These are phyloP conservation scores for Lanmaoa rubissima DNA, from an alignment of 768 basidiomycete genomes.

Conservation along the genomic window DNA sequence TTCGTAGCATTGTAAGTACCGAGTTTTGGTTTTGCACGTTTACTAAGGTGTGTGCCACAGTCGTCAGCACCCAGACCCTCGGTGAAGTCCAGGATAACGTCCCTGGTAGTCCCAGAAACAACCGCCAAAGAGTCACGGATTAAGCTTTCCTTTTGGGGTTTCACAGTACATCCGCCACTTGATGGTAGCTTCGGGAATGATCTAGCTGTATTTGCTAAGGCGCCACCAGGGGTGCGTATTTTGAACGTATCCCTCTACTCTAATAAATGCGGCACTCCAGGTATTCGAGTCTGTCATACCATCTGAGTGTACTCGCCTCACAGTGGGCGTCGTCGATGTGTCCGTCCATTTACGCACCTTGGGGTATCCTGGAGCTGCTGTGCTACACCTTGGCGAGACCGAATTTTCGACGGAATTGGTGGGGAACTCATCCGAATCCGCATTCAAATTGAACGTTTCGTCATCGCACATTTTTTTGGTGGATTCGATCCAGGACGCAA, in stretches of 20 bases:
- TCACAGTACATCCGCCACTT: conserved; percentile 60
- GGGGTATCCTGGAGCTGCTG: conserved; percentile 60
- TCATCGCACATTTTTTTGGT: conserved; percentile 51
- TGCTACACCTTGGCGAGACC: conserved; percentile 61
- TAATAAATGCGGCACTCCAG: conserved; percentile 33
- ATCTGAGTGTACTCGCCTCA: conserved; percentile 75
- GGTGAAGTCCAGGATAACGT: conserved; percentile 65
- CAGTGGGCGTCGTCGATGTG: conserved; percentile 62
- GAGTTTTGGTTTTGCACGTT: neutral
- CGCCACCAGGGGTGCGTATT: conserved; percentile 80
- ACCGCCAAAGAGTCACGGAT: conserved; percentile 78
- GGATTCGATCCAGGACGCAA: conserved; percentile 47
- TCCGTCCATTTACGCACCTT: conserved; percentile 62
- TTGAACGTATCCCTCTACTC: neutral
- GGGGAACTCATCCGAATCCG: conserved; percentile 58
- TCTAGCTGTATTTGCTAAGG: conserved; percentile 62
- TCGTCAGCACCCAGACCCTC: conserved; percentile 46
- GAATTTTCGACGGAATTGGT: conserved; percentile 73
- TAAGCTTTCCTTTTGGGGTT: conserved; percentile 58
- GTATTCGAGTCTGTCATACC: conserved; percentile 94
- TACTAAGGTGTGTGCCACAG: conserved; percentile 31
- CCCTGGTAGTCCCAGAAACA: conserved; percentile 56
- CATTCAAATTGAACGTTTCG: conserved; percentile 48
- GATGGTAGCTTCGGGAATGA: conserved; percentile 64
- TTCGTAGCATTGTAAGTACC: conserved; percentile 55